Evolutionary conservation across 179 eudicot genomes (phyloP), one percentile per base, ranked within the genome.

Genomic region (Spergularia azorica): DNA sequence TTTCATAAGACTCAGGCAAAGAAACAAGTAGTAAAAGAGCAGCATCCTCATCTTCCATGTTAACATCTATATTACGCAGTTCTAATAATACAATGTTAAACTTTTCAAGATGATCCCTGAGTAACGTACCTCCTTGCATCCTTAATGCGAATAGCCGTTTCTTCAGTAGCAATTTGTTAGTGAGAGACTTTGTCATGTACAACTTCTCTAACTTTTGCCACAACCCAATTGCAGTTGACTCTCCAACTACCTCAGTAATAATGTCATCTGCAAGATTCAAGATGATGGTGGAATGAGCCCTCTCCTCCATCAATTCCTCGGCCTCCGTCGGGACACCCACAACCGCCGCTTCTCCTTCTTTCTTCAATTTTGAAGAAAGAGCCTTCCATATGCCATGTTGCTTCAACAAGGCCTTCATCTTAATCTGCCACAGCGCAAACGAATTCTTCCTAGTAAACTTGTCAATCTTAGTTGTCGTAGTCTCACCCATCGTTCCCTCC

Each of bases 391-490:
- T 62, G 41, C 39, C n/a, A 2, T 20, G 13, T n/a, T 20, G 2
- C 10, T 62, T 26, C 9, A 62, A 12, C 66, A 62, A 62, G 21
- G 39, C 66, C 66, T 39, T 62, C 66, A 62, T 62, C 66, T 62
- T 20, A 4, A 62, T 13, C 66, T 62, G 66, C 39, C 66, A 7
- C 9, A 26, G 66, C 1, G 66, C 39, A 21, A 62, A 62, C 6
- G 3, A 16, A 62, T 62, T 21, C 1, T 20, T 62, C 66, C 39
- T 6, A 1, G 4, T n/a, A 20, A 26, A 62, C 39, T 62, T 62
- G 3, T 62, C 14, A 26, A 62, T 20, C 66, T 54, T 54, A 1
- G 13, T 54, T 10, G 58, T 54, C 13, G 58, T 7, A 26, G 32
- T 26, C 10, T 54, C 16, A 14, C 4, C 14, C 14, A 20, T 9